Base-by-base conservation (phyloP, 108 stramenopile genomes). In the Skeletonema tropicum region DNA sequence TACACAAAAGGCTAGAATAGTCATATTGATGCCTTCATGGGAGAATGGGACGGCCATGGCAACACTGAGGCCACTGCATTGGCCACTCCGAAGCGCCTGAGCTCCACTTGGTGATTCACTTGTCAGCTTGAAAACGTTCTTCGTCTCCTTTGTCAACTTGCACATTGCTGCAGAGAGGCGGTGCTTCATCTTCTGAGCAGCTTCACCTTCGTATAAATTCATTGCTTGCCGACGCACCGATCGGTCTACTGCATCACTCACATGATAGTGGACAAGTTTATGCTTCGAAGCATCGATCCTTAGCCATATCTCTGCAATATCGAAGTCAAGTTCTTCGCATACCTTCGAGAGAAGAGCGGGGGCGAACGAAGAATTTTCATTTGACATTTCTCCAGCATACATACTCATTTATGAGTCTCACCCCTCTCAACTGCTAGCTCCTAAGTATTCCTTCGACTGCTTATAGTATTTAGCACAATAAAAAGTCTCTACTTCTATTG, bases 141-240 rank as follows among this genome's bases (percentile, higher is more conserved):
- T 8, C 2, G 19, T 23, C 23, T 55, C 19, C 23, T 7, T 55
- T 55, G 52, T 55, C 23, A 15, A 55, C 52, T 55, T 55, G 1
- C 52, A 55, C 52, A 55, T 25, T 5, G 52, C 52, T 4, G 52
- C 19, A 23, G 52, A 55, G 52, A 55, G 52, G 48, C 48, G 48
- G 6, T 49, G 48, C n/a, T 49, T 49, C 19, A 19, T 19, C 17
- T 17, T 49, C 48, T 19, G 17, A 17, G 48, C 48, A 49, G n/a
- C 17, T 49, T 17, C 48, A 49, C 48, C 48, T n/a, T 19, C 6
- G 6, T 49, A 49, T 19, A 49, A n/a, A 19, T 49, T 7, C n/a
- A 19, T 49, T 49, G 6, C 19, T 49, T 49, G 17, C 6, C 7
- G n/a, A n/a, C 19, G n/a, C 48, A 49, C 48, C 17, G 48, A 5